Evolutionary conservation across 495 filamentous ascomycete genomes (phyloP), one percentile per base, ranked within the genome.

Genomic region (Penicillium pulvis): DNA sequence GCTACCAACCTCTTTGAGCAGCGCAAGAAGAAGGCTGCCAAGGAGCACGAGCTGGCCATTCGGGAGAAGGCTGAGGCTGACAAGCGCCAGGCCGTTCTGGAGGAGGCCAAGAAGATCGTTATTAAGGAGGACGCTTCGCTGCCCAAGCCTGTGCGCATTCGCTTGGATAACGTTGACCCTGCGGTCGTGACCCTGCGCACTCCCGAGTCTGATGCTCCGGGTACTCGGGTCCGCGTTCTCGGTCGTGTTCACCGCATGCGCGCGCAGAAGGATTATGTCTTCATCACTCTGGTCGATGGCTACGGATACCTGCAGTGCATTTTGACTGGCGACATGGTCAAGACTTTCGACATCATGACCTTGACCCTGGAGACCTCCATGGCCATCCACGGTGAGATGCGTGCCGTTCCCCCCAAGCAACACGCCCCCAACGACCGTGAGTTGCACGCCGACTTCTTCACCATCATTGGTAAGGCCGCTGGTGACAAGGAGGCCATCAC

Each of bases 401-500:
- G 83, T 66, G 85, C 89, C 57, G 87, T 97, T 10, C 94, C 89
- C 2, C 80, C 82, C 28, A 91, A 89, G 60, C 83, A 88, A 60
- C 83, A 87, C 51, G 95, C 95, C 5, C 91, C 91, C 47, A 87
- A 91, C 72, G 78, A 87, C 81, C 90, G 96, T 51, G 94, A 99
- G 73, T 81, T 99, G 46, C 92, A 96, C 61, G 95, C 90, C 56
- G 94, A 99, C 71, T 98, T 90, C 79, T 98, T 87, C 79, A 85
- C 87, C 71, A 84, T 98, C 66, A 83, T 93, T 58, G 89, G 92
- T 60, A 85, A 85, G 59, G 92, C 92, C 17, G 90, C 91, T 14
- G 90, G 90, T 50, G 94, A 93, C 67, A 88, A 92, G 58, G 94
- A 98, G 56, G 90, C 95, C 55, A 93, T 97, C 70, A 96, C 91